Base-by-base conservation (phyloP, 441 rosid genomes). In the Jatropha multifida region DNA sequence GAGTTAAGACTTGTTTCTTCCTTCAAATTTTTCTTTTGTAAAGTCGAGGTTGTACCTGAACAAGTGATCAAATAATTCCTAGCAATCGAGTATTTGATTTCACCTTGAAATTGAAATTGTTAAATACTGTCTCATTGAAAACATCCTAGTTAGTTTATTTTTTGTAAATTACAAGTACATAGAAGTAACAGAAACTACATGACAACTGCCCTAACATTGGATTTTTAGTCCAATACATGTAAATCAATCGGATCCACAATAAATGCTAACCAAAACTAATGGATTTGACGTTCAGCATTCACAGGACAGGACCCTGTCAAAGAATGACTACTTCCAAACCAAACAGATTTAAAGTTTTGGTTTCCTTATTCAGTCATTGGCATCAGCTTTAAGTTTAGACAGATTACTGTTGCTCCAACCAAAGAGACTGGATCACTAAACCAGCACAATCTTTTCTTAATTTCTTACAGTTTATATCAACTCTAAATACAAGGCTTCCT, bases 401-500 rank as follows among this genome's bases (percentile, higher is more conserved):
- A 51, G 27, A 48, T 38, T 65, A 74, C 20, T 0, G 26, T 51
- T 51, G 17, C 56, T 60, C 60, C 3, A 66, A 14, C 61, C 44
- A 65, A 54, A 60, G 15, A 11, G 49, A 27, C 32, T 27, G 18
- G 26, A 40, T n/a, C 27, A 46, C 61, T 37, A 32, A 1, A 52
- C n/a, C 15, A 17, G 3, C 0, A n/a, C 0, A 3, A 27, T 63
- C 65, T 18, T 44, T 51, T 75, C 14, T 18, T 51, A 17, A 52
- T 20, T 61, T 63, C 23, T 3, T 49, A 37, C 52, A 74, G n/a
- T 76, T 82, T 91, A 92, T 72, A 85, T 80, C 77, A 86, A 71
- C 82, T 92, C 98, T 66, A 94, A 84, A 78, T 87, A 94, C 83
- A 94, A 77, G 23, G 88, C 90, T 88, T 91, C 97, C 76, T 91